Evolutionary conservation across 257 asterid species (phyloP).

Genomic region (Primulina huaijiensis): DNA sequence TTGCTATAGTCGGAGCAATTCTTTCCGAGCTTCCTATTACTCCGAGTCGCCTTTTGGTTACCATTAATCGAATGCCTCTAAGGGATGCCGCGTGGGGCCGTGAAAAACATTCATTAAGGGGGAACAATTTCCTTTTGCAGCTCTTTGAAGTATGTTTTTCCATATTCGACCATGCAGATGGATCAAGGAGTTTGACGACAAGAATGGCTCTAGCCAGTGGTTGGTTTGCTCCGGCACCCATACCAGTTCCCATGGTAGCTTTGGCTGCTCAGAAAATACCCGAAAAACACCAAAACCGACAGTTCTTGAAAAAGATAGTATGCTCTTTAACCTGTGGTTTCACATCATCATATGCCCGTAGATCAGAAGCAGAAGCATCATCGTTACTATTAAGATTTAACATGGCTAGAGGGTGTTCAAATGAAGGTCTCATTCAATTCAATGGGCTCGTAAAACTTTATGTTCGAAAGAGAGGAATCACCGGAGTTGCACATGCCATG

Average conservation of each 20-base stretch:
- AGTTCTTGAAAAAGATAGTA: constrained; percentile 59
- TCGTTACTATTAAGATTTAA: constrained; percentile 57
- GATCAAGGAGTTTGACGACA: constrained; percentile 84
- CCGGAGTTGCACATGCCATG: constrained; percentile 60
- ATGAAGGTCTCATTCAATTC: constrained; percentile 58
- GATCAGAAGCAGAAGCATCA: constrained; percentile 71
- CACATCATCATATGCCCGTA: constrained; percentile 57
- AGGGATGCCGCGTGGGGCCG: constrained; percentile 55
- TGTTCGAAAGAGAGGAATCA: constrained; percentile 55
- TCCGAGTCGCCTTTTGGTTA: constrained; percentile 80
- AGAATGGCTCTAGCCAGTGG: constrained; percentile 88
- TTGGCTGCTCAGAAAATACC: constrained; percentile 78
- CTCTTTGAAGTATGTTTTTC: constrained; percentile 95
- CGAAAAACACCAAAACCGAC: constrained; percentile 56
- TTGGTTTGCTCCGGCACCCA: constrained; percentile 85
- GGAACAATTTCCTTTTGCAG: constrained; percentile 73
- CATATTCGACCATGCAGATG: constrained; percentile 90
- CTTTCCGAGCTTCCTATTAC: constrained; percentile 91
- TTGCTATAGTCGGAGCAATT: constrained; percentile 84
- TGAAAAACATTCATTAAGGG: constrained; percentile 59
- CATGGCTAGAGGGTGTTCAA: constrained; percentile 48
- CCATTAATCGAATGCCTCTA: constrained; percentile 77
- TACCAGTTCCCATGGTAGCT: constrained; percentile 59
- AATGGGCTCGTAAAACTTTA: constrained; percentile 50
- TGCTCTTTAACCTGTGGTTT: constrained; percentile 64